phyloP scores from a whole-genome alignment of 495 filamentous ascomycete species.

The Lasiosphaeria miniovina region DNA sequence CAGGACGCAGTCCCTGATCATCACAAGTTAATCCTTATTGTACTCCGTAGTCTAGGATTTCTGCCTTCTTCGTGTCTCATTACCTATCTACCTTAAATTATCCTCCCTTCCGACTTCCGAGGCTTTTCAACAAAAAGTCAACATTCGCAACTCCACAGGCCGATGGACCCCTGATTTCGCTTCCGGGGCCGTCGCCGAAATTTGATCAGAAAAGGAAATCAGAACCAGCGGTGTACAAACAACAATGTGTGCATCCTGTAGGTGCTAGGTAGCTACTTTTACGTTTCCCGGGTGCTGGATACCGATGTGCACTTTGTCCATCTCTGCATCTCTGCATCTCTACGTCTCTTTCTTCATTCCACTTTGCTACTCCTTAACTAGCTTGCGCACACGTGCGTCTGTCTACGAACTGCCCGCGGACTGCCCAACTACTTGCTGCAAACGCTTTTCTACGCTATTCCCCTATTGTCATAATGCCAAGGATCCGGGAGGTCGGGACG shows the following conservation, averaged over 20 bases:
- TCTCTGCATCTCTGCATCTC: background rate
- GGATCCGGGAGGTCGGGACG: slow-evolving; percentile 3
- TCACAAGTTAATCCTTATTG: no score
- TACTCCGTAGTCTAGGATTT: no score
- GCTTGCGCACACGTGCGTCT: no score
- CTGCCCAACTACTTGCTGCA: slow-evolving; percentile 9
- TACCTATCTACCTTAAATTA: no score
- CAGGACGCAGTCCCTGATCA: no score
- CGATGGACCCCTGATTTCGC: slow-evolving; percentile 8
- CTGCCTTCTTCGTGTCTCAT: no score
- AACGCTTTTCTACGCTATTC: slow-evolving; percentile 8
- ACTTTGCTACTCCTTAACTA: no score
- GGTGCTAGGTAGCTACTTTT: no score
- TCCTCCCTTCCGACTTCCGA: slow-evolving; percentile 1
- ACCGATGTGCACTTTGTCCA: no score
- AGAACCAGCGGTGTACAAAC: slow-evolving; percentile 3
- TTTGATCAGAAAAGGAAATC: background rate
- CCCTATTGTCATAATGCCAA: background rate
- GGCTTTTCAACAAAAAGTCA: background rate
- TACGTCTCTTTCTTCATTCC: no score
- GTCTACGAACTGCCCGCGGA: slow-evolving; percentile 9
- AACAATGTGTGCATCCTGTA: no score
- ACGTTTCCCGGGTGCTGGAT: no score
- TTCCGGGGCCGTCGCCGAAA: slow-evolving; percentile 3
- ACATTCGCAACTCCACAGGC: background rate